Conservation (phyloP, 2,329 filamentous ascomycete genomes). For the Clonostachys rhizophaga region DNA sequence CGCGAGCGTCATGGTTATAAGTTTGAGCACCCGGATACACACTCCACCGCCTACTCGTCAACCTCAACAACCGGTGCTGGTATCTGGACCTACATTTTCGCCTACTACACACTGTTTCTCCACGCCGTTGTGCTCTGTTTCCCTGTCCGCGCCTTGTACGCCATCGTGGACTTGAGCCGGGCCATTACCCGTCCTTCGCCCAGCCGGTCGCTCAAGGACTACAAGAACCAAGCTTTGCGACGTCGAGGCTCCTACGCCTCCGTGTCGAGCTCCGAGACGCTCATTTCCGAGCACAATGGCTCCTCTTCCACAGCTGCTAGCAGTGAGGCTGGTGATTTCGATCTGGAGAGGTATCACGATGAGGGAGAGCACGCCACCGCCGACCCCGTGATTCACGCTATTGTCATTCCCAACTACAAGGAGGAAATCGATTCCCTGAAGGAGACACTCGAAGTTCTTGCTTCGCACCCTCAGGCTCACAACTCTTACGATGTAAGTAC, state of each 20-base stretch:
- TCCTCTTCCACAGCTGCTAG: slow-evolving; percentile 33
- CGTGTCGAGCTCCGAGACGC: slow-evolving; percentile 50
- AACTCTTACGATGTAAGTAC: slow-evolving; percentile 64
- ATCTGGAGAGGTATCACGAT: slow-evolving; percentile 37
- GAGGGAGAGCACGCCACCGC: slow-evolving; percentile 18
- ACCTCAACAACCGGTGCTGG: slow-evolving; percentile 33
- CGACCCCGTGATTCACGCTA: slow-evolving; percentile 53
- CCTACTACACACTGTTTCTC: slow-evolving; percentile 61
- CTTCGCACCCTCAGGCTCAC: slow-evolving; percentile 59
- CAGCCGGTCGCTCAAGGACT: slow-evolving; percentile 35
- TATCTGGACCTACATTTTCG: slow-evolving; percentile 48
- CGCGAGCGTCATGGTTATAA: slow-evolving; percentile 36
- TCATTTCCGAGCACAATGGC: slow-evolving; percentile 35
- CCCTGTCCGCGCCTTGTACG: slow-evolving; percentile 57
- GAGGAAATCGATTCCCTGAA: slow-evolving; percentile 65
- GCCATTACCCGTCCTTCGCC: slow-evolving; percentile 30
- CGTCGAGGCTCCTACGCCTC: slow-evolving; percentile 51
- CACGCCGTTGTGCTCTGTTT: slow-evolving; percentile 62
- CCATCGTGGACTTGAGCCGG: slow-evolving; percentile 41
- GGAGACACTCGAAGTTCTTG: slow-evolving; percentile 65
- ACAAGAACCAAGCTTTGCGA: slow-evolving; percentile 36
- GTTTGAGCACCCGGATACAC: slow-evolving; percentile 30
- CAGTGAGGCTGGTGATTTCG: slow-evolving; percentile 46
- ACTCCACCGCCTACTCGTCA: slow-evolving; percentile 19
- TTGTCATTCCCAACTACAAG: slow-evolving; percentile 71